A percentile compares a stretch with the other conserved stretches of the same genome.
These are phyloP conservation scores for Ceratocystis smalleyi DNA, from an alignment of 2,329 filamentous ascomycete species.

Conservation along the genomic window DNA sequence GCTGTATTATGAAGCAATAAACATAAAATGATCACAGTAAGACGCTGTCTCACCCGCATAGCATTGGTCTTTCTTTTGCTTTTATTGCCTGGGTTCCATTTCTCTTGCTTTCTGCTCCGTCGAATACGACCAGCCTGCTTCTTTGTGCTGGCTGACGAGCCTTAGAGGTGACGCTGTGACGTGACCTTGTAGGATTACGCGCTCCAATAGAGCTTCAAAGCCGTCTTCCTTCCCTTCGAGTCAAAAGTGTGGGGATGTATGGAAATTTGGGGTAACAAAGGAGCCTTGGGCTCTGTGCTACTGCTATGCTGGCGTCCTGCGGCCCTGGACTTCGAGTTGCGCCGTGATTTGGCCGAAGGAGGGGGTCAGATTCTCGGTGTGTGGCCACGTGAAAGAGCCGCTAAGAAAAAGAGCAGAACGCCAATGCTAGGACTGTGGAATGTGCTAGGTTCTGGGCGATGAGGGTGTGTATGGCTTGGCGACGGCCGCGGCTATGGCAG, in stretches of 20 bases:
- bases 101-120: too few species aligned
- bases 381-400: neutral
- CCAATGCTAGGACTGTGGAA: neutral
- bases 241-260: neutral
- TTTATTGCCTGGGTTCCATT: too few species aligned
- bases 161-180: too few species aligned
- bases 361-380: constrained; percentile 6
- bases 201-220: neutral
- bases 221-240: neutral
- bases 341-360: constrained; percentile 6
- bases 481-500: neutral
- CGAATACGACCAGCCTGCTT: too few species aligned
- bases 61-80: too few species aligned
- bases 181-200: constrained; percentile 1
- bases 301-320: neutral
- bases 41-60: too few species aligned
- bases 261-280: constrained; percentile 3
- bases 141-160: too few species aligned
- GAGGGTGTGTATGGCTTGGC: neutral
- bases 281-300: neutral
- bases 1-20: too few species aligned
- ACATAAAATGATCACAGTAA: too few species aligned
- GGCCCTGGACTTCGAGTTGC: constrained; percentile 1
- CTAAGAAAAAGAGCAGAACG: neutral
- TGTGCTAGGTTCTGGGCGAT: neutral